Base-by-base conservation (phyloP, 2,329 filamentous ascomycete species). In the Pseudocercospora fuligena region DNA sequence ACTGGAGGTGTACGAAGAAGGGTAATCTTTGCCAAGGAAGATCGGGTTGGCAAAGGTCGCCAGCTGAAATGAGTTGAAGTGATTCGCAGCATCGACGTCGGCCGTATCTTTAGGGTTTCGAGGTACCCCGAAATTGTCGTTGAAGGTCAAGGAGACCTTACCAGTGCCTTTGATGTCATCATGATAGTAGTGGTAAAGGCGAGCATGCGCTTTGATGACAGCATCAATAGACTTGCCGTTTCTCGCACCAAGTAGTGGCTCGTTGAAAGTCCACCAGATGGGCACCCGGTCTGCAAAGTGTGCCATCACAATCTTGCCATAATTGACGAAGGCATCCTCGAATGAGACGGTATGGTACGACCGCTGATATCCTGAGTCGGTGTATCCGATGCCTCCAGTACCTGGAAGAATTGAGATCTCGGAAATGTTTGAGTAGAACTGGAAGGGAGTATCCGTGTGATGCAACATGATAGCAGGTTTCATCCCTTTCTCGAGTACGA, bases 41-140 rank as follows among this genome's bases (percentile, higher is more conserved):
- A 86, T 80, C 0, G 85, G 85, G 69, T 86, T 84, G 12, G 80
- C 80, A 67, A 86, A 85, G 1, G 82, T 80, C 1, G 80, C 83
- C 0, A 87, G 76, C 40, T 83, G 81, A 63, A 79, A 76, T 7
- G 70, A 71, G 54, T 78, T 77, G 71, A 82, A 85, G 66, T 82
- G 82, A 19, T 82, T 76, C 1, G 78, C 79, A 0, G 84, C 83
- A n/a, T 80, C 78, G 1, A 85, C 77, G 58, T 86, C 81, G 0
- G 74, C 76, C 3, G 78, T 65, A 40, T 79, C 80, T 76, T 78
- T 63, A 3, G 77, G 75, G 46, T 79, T 66, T 14, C 69, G 74
- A 2, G 78, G 77, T 2, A 79, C 75, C 5, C 74, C 78, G 29
- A 78, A 76, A 64, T 78, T 79, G 67, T 78, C 72, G 68, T 80